Evolutionary conservation across 345 rosid species (phyloP).

Genomic region (Arabidopsis arenosa): DNA sequence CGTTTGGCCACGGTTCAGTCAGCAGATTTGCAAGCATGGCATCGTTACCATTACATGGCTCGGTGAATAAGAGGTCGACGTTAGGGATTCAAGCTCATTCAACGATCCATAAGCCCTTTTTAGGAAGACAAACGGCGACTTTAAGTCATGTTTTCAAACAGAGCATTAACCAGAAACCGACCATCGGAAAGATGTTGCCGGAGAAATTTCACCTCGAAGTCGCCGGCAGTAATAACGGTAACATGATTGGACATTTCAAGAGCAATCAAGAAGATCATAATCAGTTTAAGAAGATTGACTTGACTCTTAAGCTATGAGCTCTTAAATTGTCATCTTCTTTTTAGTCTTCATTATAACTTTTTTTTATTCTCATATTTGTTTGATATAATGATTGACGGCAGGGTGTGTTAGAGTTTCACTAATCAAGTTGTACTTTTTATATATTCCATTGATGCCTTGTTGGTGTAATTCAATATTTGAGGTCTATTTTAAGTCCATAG

Average conservation of each 20-base stretch:
- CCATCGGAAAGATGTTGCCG: conserved; percentile 49
- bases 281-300: conserved; percentile 77
- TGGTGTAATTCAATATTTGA: conserved; percentile 21
- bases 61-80: conserved; percentile 49
- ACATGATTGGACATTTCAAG: conserved; percentile 51
- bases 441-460: background rate
- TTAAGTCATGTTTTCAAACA: conserved; percentile 54
- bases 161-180: conserved; percentile 53
- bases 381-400: conserved; percentile 33
- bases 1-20: conserved; percentile 45
- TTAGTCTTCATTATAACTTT: conserved; percentile 1
- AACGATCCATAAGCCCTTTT: conserved; percentile 62
- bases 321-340: conserved; percentile 7
- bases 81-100: conserved; percentile 79
- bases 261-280: conserved; percentile 52
- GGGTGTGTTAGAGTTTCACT: conserved; percentile 27
- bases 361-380: conserved; percentile 23
- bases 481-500: conserved; percentile 17
- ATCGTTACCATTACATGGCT: conserved; percentile 78
- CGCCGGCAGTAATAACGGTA: conserved; percentile 38
- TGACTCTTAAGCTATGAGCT: conserved; percentile 89
- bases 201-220: conserved; percentile 47
- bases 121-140: conserved; percentile 43
- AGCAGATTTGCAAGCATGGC: conserved; percentile 65
- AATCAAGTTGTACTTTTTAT: conserved; percentile 19